Percentiles rank a stretch among this genome's conserved stretches.
Conservation (phyloP, 306 rosid species). For the Malus orientalis region DNA sequence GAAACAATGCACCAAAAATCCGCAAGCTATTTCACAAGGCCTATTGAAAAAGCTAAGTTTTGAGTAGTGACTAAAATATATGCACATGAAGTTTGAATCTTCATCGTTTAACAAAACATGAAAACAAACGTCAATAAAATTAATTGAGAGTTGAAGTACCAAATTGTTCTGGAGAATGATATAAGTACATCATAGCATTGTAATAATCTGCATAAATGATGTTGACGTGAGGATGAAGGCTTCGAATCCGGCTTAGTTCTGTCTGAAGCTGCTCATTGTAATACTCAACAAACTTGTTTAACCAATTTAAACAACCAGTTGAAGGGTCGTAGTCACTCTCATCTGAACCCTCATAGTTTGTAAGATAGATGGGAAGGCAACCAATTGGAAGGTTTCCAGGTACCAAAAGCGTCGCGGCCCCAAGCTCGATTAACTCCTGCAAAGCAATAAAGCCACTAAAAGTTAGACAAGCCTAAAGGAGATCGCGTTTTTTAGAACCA, state of each 20-base stretch:
- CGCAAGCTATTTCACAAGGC: neutral
- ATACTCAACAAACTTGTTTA: neutral
- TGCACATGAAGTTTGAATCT: neutral
- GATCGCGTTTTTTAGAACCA: neutral
- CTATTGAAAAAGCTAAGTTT: neutral
- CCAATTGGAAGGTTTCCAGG: neutral
- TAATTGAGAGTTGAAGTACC: neutral
- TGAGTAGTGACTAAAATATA: neutral
- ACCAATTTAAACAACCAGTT: neutral
- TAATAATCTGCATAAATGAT: neutral
- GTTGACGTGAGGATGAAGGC: neutral
- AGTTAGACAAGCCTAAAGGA: neutral
- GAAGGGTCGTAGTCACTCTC: neutral
- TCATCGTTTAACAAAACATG: neutral
- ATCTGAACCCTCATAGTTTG: neutral
- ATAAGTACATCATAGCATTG: neutral
- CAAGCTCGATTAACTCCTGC: neutral
- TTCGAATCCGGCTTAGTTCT: neutral
- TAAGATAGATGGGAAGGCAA: neutral
- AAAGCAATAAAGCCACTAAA: neutral
- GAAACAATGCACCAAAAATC: neutral
- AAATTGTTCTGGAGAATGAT: neutral
- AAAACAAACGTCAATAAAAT: no score
- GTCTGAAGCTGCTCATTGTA: conserved; percentile 4
- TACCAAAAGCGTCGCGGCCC: neutral